A percentile compares a stretch with the other conserved stretches of the same genome.
These are phyloP conservation scores for Chaetoceros tenuissimus DNA, from an alignment of 108 stramenopile genomes.

Conservation along the genomic window DNA sequence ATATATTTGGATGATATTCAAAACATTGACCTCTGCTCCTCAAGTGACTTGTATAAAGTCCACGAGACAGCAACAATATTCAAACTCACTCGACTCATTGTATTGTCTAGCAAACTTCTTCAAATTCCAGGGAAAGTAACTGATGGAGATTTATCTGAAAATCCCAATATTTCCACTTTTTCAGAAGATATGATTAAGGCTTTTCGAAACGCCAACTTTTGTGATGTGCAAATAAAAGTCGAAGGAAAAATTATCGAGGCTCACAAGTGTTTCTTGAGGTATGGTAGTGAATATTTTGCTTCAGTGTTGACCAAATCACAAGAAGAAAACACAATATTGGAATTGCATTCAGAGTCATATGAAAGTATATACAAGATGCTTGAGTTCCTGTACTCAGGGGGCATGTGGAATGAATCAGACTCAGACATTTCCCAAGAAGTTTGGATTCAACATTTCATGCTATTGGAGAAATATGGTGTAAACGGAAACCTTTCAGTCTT, in stretches of 20 bases:
- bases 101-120: too few species aligned
- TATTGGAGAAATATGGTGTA: too few species aligned
- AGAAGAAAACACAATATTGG: neutral
- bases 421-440: too few species aligned
- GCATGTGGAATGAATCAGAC: too few species aligned
- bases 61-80: too few species aligned
- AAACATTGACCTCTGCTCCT: neutral
- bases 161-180: neutral
- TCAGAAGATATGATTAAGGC: neutral
- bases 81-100: too few species aligned
- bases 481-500: too few species aligned
- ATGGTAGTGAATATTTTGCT: neutral
- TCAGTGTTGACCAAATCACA: neutral
- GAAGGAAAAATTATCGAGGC: neutral
- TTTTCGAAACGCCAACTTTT: neutral
- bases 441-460: too few species aligned
- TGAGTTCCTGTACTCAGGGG: neutral
- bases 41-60: too few species aligned
- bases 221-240: neutral
- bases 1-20: neutral
- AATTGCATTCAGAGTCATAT: neutral
- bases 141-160: too few species aligned
- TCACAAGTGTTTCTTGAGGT: neutral
- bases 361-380: neutral
- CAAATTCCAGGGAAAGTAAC: too few species aligned